Conservation (phyloP, 2,329 filamentous ascomycete species). For the Arthrocladium fulminans region DNA sequence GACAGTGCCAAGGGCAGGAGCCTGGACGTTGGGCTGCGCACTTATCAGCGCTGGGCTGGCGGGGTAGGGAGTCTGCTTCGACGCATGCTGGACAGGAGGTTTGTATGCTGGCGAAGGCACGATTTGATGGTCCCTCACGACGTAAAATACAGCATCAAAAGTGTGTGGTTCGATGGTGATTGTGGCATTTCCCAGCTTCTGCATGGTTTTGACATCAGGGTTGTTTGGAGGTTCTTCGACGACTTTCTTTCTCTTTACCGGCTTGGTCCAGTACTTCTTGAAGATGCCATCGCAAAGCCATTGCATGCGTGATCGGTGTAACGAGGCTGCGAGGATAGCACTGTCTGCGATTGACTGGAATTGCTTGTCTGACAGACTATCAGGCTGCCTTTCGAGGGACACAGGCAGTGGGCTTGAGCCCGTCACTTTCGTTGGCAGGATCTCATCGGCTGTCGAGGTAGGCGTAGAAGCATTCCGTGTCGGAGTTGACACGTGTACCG, state of each 20-base stretch:
- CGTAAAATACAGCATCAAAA: conserved; percentile 50
- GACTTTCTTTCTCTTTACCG: conserved; percentile 44
- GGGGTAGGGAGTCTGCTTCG: conserved; percentile 13
- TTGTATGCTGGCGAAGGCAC: conserved; percentile 25
- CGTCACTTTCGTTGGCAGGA: conserved; percentile 44
- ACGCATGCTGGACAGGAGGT: conserved; percentile 18
- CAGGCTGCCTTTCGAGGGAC: conserved; percentile 41
- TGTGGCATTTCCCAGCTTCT: conserved; percentile 48
- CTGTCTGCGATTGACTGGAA: conserved; percentile 54
- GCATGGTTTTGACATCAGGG: conserved; percentile 45
- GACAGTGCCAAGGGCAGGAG: conserved; percentile 22
- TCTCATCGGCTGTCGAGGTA: conserved; percentile 28
- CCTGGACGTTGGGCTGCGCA: not conserved
- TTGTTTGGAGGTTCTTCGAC: conserved; percentile 38
- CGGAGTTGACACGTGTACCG: conserved; percentile 19
- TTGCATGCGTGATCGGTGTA: conserved; percentile 51
- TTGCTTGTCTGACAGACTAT: conserved; percentile 41
- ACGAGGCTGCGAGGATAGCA: conserved; percentile 48
- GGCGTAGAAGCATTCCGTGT: conserved; percentile 26
- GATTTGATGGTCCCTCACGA: conserved; percentile 42
- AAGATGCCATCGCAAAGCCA: conserved; percentile 49
- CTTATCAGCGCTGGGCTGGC: not conserved
- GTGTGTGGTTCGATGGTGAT: conserved; percentile 56
- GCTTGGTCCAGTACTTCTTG: conserved; percentile 50
- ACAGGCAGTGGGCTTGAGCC: conserved; percentile 49